Conservation (phyloP, 164 flowering plant genomes). For the Paratinospora sagittata region DNA sequence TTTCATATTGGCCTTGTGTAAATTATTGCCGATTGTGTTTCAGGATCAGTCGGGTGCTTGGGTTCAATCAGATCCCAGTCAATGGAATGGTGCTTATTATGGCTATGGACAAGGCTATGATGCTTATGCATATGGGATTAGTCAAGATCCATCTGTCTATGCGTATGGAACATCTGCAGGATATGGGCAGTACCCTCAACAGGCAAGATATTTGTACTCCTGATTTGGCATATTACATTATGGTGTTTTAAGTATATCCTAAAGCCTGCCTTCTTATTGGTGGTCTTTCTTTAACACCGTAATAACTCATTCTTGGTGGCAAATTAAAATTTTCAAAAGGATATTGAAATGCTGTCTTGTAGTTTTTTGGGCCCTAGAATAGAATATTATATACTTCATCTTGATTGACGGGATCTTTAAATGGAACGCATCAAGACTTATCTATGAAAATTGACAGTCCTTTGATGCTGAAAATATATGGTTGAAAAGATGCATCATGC, state of each 20-base stretch:
- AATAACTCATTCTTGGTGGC: no score
- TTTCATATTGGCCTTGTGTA: constrained; percentile 5
- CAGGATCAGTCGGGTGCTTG: constrained; percentile 67
- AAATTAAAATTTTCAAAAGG: not conserved
- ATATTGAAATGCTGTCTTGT: not conserved
- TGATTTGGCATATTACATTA: not conserved
- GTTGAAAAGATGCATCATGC: no score
- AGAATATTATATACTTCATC: no score
- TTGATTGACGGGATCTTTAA: no score
- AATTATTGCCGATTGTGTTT: constrained; percentile 14
- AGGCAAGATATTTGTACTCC: constrained; percentile 36
- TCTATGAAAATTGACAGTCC: no score
- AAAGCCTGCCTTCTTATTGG: not conserved
- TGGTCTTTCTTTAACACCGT: not conserved
- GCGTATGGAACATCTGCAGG: constrained; percentile 83
- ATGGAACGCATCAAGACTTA: no score
- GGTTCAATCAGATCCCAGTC: constrained; percentile 74
- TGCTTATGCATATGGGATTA: constrained; percentile 77
- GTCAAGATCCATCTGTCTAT: constrained; percentile 78
- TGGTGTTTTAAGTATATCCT: not conserved
- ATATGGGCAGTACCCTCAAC: constrained; percentile 78
- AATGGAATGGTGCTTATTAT: constrained; percentile 75
- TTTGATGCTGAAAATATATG: no score
- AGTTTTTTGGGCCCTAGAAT: no score
- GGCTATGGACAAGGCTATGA: constrained; percentile 96